Conservation (phyloP, 2,329 filamentous ascomycete genomes). For the Neophaeococcomyces mojaviensis region DNA sequence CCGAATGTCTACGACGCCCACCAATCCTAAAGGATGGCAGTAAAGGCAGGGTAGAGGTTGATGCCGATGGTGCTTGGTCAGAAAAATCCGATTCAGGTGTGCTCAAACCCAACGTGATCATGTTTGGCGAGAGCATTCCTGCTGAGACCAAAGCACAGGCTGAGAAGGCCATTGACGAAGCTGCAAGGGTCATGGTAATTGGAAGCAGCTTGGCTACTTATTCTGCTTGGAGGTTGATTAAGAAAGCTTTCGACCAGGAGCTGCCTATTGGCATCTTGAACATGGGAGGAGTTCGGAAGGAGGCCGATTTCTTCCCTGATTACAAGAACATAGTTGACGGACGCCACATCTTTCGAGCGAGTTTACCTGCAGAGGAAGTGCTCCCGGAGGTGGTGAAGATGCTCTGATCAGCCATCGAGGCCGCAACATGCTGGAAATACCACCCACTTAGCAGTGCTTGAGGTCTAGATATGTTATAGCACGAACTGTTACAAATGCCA, state of each 20-base stretch:
- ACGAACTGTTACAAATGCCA: too few relatives aligned
- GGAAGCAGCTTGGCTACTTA: slow-evolving; percentile 92
- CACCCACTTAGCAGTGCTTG: too few relatives aligned
- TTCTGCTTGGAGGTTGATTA: slow-evolving; percentile 84
- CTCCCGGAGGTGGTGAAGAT: slow-evolving; percentile 32
- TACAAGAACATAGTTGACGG: slow-evolving; percentile 11
- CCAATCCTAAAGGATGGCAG: slow-evolving; percentile 50
- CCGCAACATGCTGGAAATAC: too few relatives aligned
- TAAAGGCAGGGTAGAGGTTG: slow-evolving; percentile 56
- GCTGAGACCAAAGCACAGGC: slow-evolving; percentile 63
- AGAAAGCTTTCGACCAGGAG: slow-evolving; percentile 68
- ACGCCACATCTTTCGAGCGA: slow-evolving; percentile 32
- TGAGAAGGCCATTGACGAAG: slow-evolving; percentile 70
- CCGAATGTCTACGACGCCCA: slow-evolving; percentile 63
- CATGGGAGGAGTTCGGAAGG: slow-evolving; percentile 48
- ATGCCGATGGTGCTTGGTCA: slow-evolving; percentile 73
- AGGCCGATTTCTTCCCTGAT: slow-evolving; percentile 34
- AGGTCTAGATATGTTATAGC: too few relatives aligned
- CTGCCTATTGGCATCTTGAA: slow-evolving; percentile 87
- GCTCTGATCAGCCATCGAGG: slow-evolving; percentile 2
- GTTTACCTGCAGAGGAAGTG: slow-evolving; percentile 34
- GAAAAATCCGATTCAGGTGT: slow-evolving; percentile 62
- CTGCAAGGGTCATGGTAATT: slow-evolving; percentile 67
- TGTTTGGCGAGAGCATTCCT: slow-evolving; percentile 90
- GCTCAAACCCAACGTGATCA: slow-evolving; percentile 85